These are phyloP conservation scores for Alternaria longipes DNA, from an alignment of 2,329 filamentous ascomycete genomes.

Conservation along the genomic window DNA sequence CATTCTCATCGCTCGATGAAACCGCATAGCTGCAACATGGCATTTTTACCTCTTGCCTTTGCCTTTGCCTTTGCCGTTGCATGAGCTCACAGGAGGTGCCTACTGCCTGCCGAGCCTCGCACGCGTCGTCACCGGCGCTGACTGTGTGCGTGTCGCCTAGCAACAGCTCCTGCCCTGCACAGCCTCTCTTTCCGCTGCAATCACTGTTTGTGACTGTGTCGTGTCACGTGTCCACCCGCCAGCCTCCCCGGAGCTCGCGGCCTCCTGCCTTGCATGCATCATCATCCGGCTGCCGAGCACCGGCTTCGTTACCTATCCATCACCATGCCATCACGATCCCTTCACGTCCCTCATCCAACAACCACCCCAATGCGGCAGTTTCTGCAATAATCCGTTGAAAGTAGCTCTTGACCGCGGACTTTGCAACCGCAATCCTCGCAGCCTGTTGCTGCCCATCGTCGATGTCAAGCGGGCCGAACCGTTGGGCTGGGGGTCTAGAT, in stretches of 20 bases:
- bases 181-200: neutral
- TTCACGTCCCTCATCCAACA: neutral
- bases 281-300: constrained; percentile 2
- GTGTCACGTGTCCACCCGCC: neutral
- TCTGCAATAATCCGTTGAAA: constrained; percentile 7
- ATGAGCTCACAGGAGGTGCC: neutral
- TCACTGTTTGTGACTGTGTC: neutral
- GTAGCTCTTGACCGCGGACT: constrained; percentile 8
- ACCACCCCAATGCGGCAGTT: constrained; percentile 11
- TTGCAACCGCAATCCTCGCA: constrained; percentile 14
- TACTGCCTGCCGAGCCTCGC: neutral
- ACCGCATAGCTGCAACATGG: neutral
- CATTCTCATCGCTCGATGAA: neutral
- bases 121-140: neutral
- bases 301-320: neutral
- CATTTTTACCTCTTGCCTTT: neutral
- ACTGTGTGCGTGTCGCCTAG: neutral
- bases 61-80: neutral
- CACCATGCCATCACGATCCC: constrained; percentile 1
- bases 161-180: neutral
- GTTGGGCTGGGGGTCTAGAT: constrained; percentile 16
- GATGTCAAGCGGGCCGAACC: constrained; percentile 18
- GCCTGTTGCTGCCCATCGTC: constrained; percentile 14
- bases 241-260: neutral
- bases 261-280: neutral